A percentile compares a stretch with the other conserved stretches of the same genome.
Evolutionary conservation across 108 stramenopile genomes (phyloP).

Genomic region (Nitzschia palea): DNA sequence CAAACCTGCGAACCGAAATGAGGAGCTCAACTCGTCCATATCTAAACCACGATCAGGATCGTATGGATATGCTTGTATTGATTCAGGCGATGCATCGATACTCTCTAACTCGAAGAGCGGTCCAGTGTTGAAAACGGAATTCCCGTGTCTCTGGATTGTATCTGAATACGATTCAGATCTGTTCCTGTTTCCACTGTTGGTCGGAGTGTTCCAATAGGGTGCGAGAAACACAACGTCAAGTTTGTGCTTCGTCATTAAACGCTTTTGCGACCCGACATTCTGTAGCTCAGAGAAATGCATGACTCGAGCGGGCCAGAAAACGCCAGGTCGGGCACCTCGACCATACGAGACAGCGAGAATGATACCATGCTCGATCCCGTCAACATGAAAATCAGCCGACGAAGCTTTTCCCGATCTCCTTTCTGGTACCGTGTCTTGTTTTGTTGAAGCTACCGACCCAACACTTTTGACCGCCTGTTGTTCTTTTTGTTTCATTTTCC

Average conservation of each 20-base stretch:
- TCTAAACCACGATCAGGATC: constrained; percentile 46
- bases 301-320: constrained; percentile 85
- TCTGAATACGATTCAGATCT: constrained; percentile 18
- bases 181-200: constrained; percentile 8
- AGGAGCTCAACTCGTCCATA: constrained; percentile 53
- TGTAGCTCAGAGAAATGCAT: constrained; percentile 71
- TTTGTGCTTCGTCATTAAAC: constrained; percentile 41
- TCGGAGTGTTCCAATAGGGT: constrained; percentile 73
- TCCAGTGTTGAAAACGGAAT: constrained; percentile 29
- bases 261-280: background rate
- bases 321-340: constrained; percentile 57
- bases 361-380: constrained; percentile 83
- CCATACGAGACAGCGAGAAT: constrained; percentile 66
- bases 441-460: background rate
- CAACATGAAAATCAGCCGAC: constrained; percentile 57
- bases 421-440: background rate
- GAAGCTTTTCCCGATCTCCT: constrained; percentile 51
- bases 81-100: constrained; percentile 70
- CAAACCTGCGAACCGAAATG: constrained; percentile 71
- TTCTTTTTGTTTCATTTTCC: constrained; percentile 42
- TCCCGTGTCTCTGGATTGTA: constrained; percentile 12
- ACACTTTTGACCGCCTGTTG: background rate
- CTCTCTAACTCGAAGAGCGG: constrained; percentile 71
- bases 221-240: constrained; percentile 74
- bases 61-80: constrained; percentile 72